Conservation (phyloP, 2,329 filamentous ascomycete species). For the Dactylellina haptotyla region DNA sequence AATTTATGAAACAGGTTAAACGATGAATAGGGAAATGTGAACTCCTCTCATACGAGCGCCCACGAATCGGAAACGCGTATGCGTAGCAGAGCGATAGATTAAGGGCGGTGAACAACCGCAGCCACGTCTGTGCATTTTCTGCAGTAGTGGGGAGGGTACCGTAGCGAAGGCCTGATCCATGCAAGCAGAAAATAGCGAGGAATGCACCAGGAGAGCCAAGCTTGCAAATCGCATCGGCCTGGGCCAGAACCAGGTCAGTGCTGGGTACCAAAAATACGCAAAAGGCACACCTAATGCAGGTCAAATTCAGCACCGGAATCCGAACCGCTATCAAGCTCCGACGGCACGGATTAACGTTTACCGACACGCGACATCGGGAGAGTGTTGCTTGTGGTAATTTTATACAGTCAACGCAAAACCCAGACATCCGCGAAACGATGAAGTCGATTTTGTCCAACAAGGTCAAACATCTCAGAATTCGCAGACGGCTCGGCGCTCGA, state of each 20-base stretch:
- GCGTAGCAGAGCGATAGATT: background rate
- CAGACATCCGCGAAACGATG: background rate
- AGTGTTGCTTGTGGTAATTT: slow-evolving; percentile 48
- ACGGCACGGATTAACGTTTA: slow-evolving; percentile 27
- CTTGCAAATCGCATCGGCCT: background rate
- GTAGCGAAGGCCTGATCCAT: slow-evolving; percentile 2
- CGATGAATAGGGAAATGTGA: slow-evolving; percentile 8
- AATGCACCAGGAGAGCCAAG: background rate
- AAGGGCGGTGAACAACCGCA: slow-evolving; percentile 13
- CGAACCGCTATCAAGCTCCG: slow-evolving; percentile 42
- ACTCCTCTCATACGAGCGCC: slow-evolving; percentile 11
- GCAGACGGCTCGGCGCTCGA: slow-evolving; percentile 12
- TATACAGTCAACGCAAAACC: slow-evolving; percentile 32
- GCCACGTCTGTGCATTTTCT: slow-evolving; percentile 9
- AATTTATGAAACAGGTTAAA: background rate
- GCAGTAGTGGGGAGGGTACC: background rate
- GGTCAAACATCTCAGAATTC: background rate
- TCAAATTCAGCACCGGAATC: slow-evolving; percentile 29
- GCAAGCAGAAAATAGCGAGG: background rate
- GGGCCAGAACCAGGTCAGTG: slow-evolving; percentile 18
- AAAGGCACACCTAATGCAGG: slow-evolving; percentile 8
- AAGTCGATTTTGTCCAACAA: background rate
- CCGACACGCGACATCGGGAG: slow-evolving; percentile 33
- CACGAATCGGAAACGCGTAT: slow-evolving; percentile 1
- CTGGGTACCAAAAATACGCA: slow-evolving; percentile 19